Conservation (phyloP, 2,329 filamentous ascomycete genomes). For the Rhinocladiella similis region DNA sequence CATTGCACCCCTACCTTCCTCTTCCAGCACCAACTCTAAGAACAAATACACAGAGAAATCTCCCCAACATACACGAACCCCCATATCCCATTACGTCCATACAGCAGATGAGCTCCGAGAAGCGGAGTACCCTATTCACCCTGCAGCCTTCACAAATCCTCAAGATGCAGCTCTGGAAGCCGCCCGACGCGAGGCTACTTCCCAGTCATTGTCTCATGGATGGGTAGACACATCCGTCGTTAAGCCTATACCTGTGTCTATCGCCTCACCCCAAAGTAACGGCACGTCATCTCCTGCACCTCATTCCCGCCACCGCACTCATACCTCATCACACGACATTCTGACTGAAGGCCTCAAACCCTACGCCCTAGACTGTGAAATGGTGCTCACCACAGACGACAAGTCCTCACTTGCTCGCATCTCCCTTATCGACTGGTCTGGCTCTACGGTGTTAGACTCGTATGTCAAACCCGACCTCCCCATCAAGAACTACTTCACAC, state of each 20-base stretch:
- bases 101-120: conserved; percentile 72
- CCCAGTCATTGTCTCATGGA: conserved; percentile 56
- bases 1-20: conserved; percentile 69
- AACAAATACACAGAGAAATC: conserved; percentile 68
- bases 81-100: conserved; percentile 77
- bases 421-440: conserved; percentile 82
- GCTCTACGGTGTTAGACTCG: conserved; percentile 78
- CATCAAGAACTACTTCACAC: conserved; percentile 91
- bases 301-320: background rate
- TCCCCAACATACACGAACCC: conserved; percentile 74
- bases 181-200: conserved; percentile 52
- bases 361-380: conserved; percentile 89
- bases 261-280: background rate
- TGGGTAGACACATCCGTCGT: conserved; percentile 80
- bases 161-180: conserved; percentile 57
- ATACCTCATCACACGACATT: conserved; percentile 2
- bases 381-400: conserved; percentile 84
- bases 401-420: conserved; percentile 84
- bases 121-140: conserved; percentile 83
- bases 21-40: conserved; percentile 65
- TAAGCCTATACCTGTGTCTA: conserved; percentile 51
- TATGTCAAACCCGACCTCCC: conserved; percentile 85
- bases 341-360: conserved; percentile 78
- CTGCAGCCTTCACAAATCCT: conserved; percentile 64
- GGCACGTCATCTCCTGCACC: background rate